phyloP scores from a whole-genome alignment of 306 rosid genomes.

The Senna siamea region DNA sequence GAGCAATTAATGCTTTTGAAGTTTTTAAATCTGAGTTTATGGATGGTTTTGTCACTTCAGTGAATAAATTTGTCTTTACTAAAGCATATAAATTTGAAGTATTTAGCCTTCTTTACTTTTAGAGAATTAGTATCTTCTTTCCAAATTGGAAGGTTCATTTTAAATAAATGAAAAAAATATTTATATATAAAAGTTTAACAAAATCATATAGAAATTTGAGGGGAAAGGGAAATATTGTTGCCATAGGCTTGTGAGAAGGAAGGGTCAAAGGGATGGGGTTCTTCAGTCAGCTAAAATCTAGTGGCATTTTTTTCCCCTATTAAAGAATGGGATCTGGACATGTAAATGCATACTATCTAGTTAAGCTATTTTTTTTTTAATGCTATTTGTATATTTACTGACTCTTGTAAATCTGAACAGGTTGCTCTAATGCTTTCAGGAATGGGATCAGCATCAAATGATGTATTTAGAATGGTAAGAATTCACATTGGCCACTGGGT shows the following conservation, averaged over 20 bases:
- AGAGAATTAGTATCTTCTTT: neutral
- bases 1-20: neutral
- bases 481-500: neutral
- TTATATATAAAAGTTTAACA: neutral
- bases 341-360: neutral
- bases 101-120: neutral
- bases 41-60: slow-evolving; percentile 4
- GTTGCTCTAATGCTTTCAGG: slow-evolving; percentile 94
- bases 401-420: slow-evolving; percentile 51
- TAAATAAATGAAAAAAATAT: neutral
- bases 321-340: slow-evolving; percentile 19
- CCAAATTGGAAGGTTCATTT: neutral
- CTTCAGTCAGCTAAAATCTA: neutral
- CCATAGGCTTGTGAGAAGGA: neutral
- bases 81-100: neutral
- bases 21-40: slow-evolving; percentile 3
- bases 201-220: slow-evolving; percentile 7
- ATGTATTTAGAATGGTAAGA: slow-evolving; percentile 87
- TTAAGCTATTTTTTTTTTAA: neutral
- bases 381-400: slow-evolving; percentile 23
- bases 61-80: neutral
- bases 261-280: neutral
- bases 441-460: slow-evolving; percentile 74
- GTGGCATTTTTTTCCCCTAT: neutral
- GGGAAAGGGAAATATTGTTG: neutral